These are phyloP conservation scores for Metschnikowia continentalis DNA, from an alignment of 805 yeast genomes.

Conservation along the genomic window DNA sequence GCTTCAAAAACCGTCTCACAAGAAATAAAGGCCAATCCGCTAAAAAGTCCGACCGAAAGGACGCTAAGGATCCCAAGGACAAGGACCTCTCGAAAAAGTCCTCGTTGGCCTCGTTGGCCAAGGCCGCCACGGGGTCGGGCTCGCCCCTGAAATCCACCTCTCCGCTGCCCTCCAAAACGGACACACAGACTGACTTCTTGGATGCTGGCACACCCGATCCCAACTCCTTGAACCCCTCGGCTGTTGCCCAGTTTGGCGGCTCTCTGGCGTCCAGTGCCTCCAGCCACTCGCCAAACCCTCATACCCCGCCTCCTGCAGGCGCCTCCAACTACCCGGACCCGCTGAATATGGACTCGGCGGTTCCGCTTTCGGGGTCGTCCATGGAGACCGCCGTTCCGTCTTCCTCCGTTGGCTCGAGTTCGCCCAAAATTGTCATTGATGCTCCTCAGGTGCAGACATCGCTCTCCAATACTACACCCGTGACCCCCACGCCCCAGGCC, in stretches of 20 bases:
- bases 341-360: slow-evolving; percentile 6
- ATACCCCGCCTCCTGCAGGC: slow-evolving; percentile 5
- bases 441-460: slow-evolving; percentile 16
- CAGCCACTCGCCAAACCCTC: neutral
- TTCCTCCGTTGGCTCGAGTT: neutral
- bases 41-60: slow-evolving; percentile 32
- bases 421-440: slow-evolving; percentile 18
- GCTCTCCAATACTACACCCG: slow-evolving; percentile 14
- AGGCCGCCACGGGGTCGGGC: slow-evolving; percentile 3
- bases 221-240: neutral
- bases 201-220: neutral
- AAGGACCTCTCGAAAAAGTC: slow-evolving; percentile 16
- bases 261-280: slow-evolving; percentile 2
- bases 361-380: neutral
- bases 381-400: slow-evolving; percentile 12
- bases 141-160: slow-evolving; percentile 3
- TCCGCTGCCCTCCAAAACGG: slow-evolving; percentile 9
- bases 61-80: slow-evolving; percentile 37
- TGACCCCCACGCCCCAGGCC: slow-evolving; percentile 16
- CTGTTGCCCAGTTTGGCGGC: slow-evolving; percentile 2
- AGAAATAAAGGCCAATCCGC: slow-evolving; percentile 35
- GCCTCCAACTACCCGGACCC: neutral
- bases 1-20: slow-evolving; percentile 56
- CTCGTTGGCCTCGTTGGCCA: slow-evolving; percentile 4
- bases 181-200: slow-evolving; percentile 5